These are phyloP conservation scores for Daldinia childiae DNA, from an alignment of 495 filamentous ascomycete genomes.

Conservation along the genomic window DNA sequence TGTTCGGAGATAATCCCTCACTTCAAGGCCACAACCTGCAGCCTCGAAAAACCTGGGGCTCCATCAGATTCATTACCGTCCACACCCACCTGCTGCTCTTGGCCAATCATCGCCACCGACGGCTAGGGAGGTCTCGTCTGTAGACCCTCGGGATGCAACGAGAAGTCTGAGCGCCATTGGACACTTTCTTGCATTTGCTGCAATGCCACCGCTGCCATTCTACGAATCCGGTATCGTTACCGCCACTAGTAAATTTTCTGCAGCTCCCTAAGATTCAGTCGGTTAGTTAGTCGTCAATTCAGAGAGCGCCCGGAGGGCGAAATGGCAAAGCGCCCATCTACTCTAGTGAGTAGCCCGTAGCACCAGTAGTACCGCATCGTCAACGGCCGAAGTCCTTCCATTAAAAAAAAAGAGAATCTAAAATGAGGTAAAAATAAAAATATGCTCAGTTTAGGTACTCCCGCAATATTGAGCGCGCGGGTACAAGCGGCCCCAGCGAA, in stretches of 20 bases:
- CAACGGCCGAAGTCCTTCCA: constrained; percentile 6
- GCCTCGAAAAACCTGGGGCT: constrained; percentile 43
- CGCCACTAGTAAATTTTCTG: constrained; percentile 42
- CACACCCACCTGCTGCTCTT: constrained; percentile 13
- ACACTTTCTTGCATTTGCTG: constrained; percentile 39
- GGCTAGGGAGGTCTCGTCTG: constrained; percentile 19
- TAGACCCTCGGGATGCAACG: constrained; percentile 40
- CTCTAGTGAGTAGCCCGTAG: neutral
- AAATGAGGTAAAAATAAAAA: constrained; percentile 7
- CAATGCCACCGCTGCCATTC: constrained; percentile 33
- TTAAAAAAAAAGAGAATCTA: neutral
- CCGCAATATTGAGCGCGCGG: constrained; percentile 28
- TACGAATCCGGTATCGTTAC: constrained; percentile 41
- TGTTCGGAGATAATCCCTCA: constrained; percentile 50
- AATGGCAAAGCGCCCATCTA: constrained; percentile 25
- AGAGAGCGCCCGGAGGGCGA: constrained; percentile 34
- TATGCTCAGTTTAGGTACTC: neutral
- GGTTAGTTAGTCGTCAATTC: constrained; percentile 32
- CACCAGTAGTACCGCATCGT: neutral
- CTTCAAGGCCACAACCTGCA: constrained; percentile 34
- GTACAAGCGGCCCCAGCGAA: constrained; percentile 31
- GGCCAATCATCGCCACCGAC: constrained; percentile 38
- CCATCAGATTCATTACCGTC: constrained; percentile 42
- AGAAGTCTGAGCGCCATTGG: constrained; percentile 30
- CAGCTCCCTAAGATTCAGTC: constrained; percentile 33